These are phyloP conservation scores for Geotrichum restrictum DNA, from an alignment of 1,139 yeast species.

Conservation along the genomic window DNA sequence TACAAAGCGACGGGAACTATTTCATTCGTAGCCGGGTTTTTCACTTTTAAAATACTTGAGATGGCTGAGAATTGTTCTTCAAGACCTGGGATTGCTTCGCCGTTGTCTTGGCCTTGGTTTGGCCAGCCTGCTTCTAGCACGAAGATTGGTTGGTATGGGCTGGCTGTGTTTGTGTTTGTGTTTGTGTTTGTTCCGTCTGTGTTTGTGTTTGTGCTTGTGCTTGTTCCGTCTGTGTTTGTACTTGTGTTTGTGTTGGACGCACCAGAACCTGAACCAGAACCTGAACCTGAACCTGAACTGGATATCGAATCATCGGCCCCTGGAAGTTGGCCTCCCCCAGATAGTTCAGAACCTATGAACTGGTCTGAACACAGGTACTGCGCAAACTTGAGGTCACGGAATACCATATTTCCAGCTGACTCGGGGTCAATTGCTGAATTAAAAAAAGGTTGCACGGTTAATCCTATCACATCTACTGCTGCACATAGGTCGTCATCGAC, in stretches of 20 bases:
- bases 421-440: slow-evolving; percentile 27
- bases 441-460: slow-evolving; percentile 32
- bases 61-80: slow-evolving; percentile 54
- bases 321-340: no score
- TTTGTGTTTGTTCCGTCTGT: background rate
- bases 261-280: slow-evolving; percentile 2
- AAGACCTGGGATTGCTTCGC: slow-evolving; percentile 55
- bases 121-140: slow-evolving; percentile 76
- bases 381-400: slow-evolving; percentile 32
- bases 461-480: slow-evolving; percentile 32
- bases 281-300: no score
- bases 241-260: background rate
- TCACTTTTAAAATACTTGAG: slow-evolving; percentile 35
- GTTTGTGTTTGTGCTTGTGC: background rate
- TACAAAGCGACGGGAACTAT: slow-evolving; percentile 19
- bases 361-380: slow-evolving; percentile 32
- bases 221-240: background rate
- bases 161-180: background rate
- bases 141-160: slow-evolving; percentile 35
- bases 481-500: slow-evolving; percentile 29
- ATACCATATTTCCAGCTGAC: slow-evolving; percentile 28
- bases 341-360: slow-evolving; percentile 26
- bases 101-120: slow-evolving; percentile 50
- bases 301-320: no score
- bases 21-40: slow-evolving; percentile 23